A percentile compares a stretch with the other conserved stretches of the same genome.
phyloP scores from a whole-genome alignment of 306 rosid genomes.

The Vigna mungo region DNA sequence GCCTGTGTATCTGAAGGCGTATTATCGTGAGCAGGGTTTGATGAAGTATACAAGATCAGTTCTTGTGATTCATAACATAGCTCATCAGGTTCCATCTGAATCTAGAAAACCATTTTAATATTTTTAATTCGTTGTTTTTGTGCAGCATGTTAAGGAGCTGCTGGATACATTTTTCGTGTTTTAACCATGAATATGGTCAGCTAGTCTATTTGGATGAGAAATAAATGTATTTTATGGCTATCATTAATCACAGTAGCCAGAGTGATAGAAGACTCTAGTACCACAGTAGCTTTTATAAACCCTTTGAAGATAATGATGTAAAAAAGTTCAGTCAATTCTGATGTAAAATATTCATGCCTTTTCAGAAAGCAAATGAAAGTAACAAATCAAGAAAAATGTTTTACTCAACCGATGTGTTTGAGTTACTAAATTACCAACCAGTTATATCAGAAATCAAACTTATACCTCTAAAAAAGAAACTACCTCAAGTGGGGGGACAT shows the following conservation, averaged over 20 bases:
- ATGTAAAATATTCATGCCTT: slow-evolving; percentile 3
- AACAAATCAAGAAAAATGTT: slow-evolving; percentile 5
- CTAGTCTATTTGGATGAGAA: not conserved
- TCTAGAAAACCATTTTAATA: slow-evolving; percentile 7
- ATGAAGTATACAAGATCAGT: slow-evolving; percentile 76
- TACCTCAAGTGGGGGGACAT: not conserved
- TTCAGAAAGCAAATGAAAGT: slow-evolving; percentile 1
- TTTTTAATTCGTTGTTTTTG: not conserved
- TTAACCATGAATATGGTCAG: not conserved
- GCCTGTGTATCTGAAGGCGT: slow-evolving; percentile 84
- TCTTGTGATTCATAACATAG: slow-evolving; percentile 93
- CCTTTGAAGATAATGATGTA: not conserved
- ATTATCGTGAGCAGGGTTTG: slow-evolving; percentile 75
- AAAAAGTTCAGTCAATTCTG: not conserved
- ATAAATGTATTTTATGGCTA: not conserved
- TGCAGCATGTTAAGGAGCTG: slow-evolving; percentile 27
- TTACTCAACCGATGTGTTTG: slow-evolving; percentile 1
- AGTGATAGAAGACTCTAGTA: not conserved
- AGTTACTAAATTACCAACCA: not conserved
- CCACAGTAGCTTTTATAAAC: not conserved
- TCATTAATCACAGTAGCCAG: not conserved
- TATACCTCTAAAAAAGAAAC: slow-evolving; percentile 6
- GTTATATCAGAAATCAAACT: not conserved
- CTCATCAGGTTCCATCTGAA: slow-evolving; percentile 74
- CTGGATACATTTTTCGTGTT: not conserved